These are phyloP conservation scores for Panicum hallii DNA, from an alignment of 202 grass and related monocot genomes.

Conservation along the genomic window DNA sequence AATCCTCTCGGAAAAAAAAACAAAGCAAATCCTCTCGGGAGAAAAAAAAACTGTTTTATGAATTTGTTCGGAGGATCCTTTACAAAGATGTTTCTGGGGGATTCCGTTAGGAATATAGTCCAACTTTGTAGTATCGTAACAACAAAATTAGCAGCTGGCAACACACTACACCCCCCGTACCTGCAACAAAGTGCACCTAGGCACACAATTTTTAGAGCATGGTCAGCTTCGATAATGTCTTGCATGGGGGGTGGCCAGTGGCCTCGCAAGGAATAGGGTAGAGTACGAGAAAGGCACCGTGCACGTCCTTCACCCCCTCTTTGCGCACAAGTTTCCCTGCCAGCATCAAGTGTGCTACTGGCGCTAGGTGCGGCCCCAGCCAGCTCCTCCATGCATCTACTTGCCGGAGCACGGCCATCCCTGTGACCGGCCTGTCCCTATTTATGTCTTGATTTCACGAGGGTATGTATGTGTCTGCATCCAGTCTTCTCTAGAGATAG, in stretches of 20 bases:
- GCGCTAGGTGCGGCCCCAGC: background rate
- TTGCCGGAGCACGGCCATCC: background rate
- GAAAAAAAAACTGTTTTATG: too few species aligned
- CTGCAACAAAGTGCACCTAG: too few species aligned
- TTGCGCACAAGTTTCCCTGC: background rate
- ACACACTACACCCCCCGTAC: too few species aligned
- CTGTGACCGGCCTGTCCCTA: background rate
- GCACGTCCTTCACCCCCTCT: slow-evolving; percentile 17
- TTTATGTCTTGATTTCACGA: background rate
- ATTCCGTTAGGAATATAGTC: too few species aligned
- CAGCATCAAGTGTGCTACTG: slow-evolving; percentile 14
- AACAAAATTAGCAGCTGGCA: too few species aligned
- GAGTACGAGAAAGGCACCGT: slow-evolving; percentile 2
- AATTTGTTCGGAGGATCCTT: too few species aligned
- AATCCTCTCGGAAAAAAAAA: too few species aligned
- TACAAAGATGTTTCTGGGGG: too few species aligned
- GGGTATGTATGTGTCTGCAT: background rate
- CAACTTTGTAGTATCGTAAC: too few species aligned
- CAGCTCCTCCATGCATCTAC: background rate
- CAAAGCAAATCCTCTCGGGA: too few species aligned
- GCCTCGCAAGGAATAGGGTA: background rate
- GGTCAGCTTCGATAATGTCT: background rate
- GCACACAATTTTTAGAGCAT: too few species aligned
- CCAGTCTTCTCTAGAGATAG: too few species aligned
- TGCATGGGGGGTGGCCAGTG: background rate